Conservation (phyloP, 805 yeast species). For the Candida ovalis region DNA sequence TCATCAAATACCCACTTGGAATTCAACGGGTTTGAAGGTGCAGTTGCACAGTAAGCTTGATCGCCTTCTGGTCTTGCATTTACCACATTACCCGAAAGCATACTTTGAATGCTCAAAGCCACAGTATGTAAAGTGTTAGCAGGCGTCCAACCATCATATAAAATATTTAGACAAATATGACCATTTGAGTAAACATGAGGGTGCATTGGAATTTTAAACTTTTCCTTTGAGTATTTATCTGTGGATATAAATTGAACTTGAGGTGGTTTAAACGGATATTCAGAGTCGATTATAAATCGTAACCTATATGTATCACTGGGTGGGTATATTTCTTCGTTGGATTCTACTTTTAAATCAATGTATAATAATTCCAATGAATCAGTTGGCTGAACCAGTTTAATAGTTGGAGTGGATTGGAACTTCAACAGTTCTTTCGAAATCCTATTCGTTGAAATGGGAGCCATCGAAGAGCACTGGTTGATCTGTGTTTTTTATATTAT, state of each 20-base stretch:
- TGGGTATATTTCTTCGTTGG: constrained; percentile 35
- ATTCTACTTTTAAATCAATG: constrained; percentile 36
- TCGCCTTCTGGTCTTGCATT: constrained; percentile 58
- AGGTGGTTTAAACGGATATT: constrained; percentile 60
- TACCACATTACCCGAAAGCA: constrained; percentile 48
- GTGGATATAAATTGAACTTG: constrained; percentile 46
- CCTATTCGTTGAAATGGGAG: constrained; percentile 14
- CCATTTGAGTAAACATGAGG: constrained; percentile 78
- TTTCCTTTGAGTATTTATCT: constrained; percentile 10
- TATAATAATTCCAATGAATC: constrained; percentile 23
- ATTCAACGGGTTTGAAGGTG: constrained; percentile 55
- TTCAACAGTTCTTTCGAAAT: constrained; percentile 17
- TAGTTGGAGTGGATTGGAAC: constrained; percentile 11
- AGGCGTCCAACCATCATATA: constrained; percentile 68
- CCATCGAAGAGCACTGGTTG: constrained; percentile 3
- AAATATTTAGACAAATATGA: constrained; percentile 67
- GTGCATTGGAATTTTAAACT: constrained; percentile 51
- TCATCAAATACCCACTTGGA: constrained; percentile 56
- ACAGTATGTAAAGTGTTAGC: constrained; percentile 49
- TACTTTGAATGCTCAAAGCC: constrained; percentile 58
- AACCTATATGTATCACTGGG: constrained; percentile 37
- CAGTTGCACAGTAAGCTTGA: constrained; percentile 41
- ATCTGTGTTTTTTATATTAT: neutral
- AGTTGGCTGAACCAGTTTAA: constrained; percentile 13
- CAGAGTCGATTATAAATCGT: constrained; percentile 37